Conservation (phyloP, 768 basidiomycete genomes). For the Xerocomus potaroensis region DNA sequence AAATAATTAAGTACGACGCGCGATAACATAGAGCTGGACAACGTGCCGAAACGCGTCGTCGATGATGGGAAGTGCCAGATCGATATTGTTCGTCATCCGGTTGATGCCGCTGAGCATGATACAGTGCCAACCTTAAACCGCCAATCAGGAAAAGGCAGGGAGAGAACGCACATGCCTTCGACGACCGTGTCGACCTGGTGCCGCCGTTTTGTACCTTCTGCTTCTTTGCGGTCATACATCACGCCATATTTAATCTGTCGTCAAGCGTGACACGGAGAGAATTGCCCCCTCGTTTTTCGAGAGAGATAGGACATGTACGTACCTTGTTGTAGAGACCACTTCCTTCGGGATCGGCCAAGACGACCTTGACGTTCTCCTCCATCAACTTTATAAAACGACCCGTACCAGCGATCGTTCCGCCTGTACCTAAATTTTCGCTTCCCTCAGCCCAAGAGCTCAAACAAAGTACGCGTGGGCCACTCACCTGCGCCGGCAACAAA, state of each 20-base stretch:
- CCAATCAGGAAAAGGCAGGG: background rate
- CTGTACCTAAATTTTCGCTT: slow-evolving; percentile 60
- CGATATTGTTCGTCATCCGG: slow-evolving; percentile 85
- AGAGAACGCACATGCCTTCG: slow-evolving; percentile 68
- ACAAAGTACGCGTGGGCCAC: slow-evolving; percentile 10
- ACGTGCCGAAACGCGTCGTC: slow-evolving; percentile 74
- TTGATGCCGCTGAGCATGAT: slow-evolving; percentile 84
- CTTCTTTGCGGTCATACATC: slow-evolving; percentile 91
- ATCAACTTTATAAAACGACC: slow-evolving; percentile 77
- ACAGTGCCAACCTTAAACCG: background rate
- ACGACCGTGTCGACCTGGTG: slow-evolving; percentile 96
- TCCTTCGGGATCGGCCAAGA: slow-evolving; percentile 88
- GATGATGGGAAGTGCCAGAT: slow-evolving; percentile 76
- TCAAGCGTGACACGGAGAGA: background rate
- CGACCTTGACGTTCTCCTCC: slow-evolving; percentile 61
- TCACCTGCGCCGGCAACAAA: slow-evolving; percentile 89
- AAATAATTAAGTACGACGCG: background rate
- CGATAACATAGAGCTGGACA: background rate
- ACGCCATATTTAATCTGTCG: slow-evolving; percentile 81
- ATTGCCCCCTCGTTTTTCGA: background rate
- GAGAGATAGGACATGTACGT: slow-evolving; percentile 28
- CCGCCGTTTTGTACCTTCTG: slow-evolving; percentile 87
- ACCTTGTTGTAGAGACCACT: slow-evolving; percentile 96
- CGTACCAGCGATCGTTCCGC: slow-evolving; percentile 88
- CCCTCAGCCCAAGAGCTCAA: background rate